Conservation (phyloP, 768 basidiomycete species). For the Pluteus cervinus region DNA sequence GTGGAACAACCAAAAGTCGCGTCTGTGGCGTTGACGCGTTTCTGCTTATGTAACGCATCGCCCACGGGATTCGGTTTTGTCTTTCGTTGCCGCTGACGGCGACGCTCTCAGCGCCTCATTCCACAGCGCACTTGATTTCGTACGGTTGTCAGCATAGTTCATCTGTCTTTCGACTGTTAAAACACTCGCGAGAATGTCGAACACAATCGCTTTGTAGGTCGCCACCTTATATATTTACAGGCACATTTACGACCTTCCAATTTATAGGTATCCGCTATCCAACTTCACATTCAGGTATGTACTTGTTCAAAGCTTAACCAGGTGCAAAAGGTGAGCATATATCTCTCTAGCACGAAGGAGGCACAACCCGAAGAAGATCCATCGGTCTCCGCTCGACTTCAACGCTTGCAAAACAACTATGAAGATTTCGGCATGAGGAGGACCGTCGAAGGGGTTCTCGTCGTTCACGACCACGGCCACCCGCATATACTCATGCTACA, state of each 20-base stretch:
- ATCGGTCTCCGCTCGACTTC: constrained; percentile 89
- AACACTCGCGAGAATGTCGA: constrained; percentile 40
- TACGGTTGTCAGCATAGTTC: too few species aligned
- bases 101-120: too few species aligned
- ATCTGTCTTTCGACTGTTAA: too few species aligned
- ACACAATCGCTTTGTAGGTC: constrained; percentile 46
- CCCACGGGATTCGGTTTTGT: too few species aligned
- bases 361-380: constrained; percentile 97
- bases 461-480: constrained; percentile 95
- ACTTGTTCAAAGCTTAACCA: not conserved
- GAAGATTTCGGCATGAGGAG: constrained; percentile 95
- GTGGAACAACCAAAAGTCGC: too few species aligned
- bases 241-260: constrained; percentile 5
- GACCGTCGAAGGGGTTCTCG: constrained; percentile 85
- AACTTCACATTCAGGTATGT: constrained; percentile 87
- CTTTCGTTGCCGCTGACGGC: too few species aligned
- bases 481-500: constrained; percentile 98
- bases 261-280: constrained; percentile 69
- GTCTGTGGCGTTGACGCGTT: too few species aligned
- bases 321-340: constrained; percentile 9
- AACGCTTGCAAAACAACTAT: constrained; percentile 94
- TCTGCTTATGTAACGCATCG: too few species aligned
- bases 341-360: constrained; percentile 73
- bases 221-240: not conserved
- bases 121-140: too few species aligned